Conservation (phyloP, 129 eudicot genomes). For the Centrapalus pauciflorus region DNA sequence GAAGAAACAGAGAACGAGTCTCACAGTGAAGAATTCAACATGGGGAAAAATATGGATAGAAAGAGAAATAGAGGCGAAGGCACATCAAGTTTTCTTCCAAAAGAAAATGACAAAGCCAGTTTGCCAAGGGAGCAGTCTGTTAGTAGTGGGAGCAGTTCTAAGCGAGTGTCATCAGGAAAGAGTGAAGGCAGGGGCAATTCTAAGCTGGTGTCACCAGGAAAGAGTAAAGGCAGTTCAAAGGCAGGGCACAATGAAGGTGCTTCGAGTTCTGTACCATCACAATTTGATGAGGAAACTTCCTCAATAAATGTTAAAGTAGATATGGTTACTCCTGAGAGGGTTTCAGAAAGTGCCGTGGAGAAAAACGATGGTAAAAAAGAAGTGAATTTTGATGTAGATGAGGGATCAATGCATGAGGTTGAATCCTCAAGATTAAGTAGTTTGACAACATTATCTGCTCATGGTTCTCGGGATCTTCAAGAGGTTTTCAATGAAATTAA, state of each 20-base stretch:
- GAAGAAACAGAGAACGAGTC: conserved; percentile 87
- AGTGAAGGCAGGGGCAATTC: too few relatives aligned
- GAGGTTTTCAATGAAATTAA: conserved; percentile 84
- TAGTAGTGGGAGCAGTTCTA: conserved; percentile 27
- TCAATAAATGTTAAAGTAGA: conserved; percentile 41
- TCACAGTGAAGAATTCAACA: conserved; percentile 29
- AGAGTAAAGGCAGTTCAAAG: conserved; percentile 22
- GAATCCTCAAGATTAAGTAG: conserved; percentile 66
- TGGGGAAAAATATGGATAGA: conserved; percentile 29
- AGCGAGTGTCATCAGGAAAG: conserved; percentile 27
- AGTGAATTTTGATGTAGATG: conserved; percentile 79
- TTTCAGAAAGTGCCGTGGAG: conserved; percentile 46
- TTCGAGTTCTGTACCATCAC: conserved; percentile 19
- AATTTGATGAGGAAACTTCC: conserved; percentile 14
- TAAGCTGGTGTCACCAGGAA: too few relatives aligned
- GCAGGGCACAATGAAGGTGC: conserved; percentile 23
- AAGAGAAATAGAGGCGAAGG: conserved; percentile 32
- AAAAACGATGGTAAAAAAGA: conserved; percentile 51
- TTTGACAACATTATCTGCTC: conserved; percentile 56
- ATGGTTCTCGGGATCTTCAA: conserved; percentile 75
- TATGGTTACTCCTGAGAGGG: conserved; percentile 47
- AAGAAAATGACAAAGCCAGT: conserved; percentile 5
- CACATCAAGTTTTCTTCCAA: conserved; percentile 30
- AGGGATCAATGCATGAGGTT: conserved; percentile 44
- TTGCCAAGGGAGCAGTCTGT: conserved; percentile 23